These are phyloP conservation scores for Isabelozyma gotoi DNA, from an alignment of 805 yeast genomes.

Conservation along the genomic window DNA sequence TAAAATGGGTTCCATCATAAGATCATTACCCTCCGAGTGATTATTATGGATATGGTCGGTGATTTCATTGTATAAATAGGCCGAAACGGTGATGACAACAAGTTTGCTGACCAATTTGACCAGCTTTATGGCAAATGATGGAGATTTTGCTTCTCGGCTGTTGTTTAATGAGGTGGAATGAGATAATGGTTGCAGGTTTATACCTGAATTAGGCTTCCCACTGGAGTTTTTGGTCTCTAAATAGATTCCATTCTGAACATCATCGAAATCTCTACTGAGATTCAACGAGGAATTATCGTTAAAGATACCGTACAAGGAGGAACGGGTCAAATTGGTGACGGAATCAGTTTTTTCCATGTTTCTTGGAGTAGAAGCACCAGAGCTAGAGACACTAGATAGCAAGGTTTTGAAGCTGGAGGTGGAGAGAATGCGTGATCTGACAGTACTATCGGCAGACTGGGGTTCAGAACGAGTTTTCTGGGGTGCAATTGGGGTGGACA, in stretches of 20 bases:
- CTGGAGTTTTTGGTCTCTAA: constrained; percentile 1
- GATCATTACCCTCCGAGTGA: constrained; percentile 42
- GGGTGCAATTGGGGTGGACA: neutral
- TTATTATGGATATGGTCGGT: constrained; percentile 52
- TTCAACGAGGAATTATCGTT: constrained; percentile 42
- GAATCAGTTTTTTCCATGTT: constrained; percentile 37
- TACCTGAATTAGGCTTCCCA: neutral
- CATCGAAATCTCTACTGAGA: constrained; percentile 27
- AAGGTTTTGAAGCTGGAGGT: neutral
- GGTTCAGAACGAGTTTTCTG: neutral
- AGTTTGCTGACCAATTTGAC: neutral
- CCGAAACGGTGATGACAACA: constrained; percentile 37
- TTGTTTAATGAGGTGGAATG: neutral
- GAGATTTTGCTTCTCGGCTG: neutral
- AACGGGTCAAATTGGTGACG: constrained; percentile 48
- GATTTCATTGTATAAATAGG: constrained; percentile 53
- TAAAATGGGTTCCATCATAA: constrained; percentile 43
- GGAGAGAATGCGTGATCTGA: neutral
- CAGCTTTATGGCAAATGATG: neutral
- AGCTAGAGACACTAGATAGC: constrained; percentile 5
- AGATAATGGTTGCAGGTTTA: neutral
- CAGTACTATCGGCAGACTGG: constrained; percentile 2
- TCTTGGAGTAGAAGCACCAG: constrained; percentile 18
- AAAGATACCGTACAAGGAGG: constrained; percentile 51
- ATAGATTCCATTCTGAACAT: constrained; percentile 2